Evolutionary conservation across 1,139 yeast genomes (phyloP), one percentile per base, ranked within the genome.

Genomic region (Candida sanyaensis): DNA sequence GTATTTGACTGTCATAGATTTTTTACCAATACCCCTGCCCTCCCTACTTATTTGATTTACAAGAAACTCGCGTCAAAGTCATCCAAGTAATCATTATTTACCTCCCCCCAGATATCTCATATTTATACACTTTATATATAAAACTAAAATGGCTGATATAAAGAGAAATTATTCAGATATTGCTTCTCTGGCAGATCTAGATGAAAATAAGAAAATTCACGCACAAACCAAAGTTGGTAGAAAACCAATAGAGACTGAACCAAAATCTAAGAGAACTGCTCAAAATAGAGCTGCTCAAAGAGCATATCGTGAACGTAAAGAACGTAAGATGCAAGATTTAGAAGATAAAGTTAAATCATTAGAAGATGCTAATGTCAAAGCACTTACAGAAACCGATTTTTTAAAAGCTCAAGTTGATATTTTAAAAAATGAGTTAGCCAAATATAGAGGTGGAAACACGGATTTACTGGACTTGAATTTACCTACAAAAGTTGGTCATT

Each of bases 241-340:
- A 53, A 90, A 88, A 70, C 91, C 88, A 0, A 73, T 86, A 48
- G 87, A 84, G 13, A 79, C 86, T 3, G 96, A 88, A 63, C 96
- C 97, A 4, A 80, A 80, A 61, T 83, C 84, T 59, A 92, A 90
- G 73, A 77, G 99, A 58, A 90, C 96, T 21, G 98, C 97, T 1
- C 99, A 93, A 69, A 93, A 93, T 66, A 78, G 99, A 61, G 97
- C 97, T 6, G 99, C 99, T 21, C 99, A 93, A 68, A 77, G 98
- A 49, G 98, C 98, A 8, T 93, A 91, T 67, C 77, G 99, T 52
- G 98, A 93, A 66, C 81, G 99, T 54, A 93, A 93, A 66, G 98
- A 93, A 65, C 78, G 78, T 48, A 90, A 88, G 61, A 80, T 93
- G 84, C 81, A 84, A 61, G 97, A 91, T 53, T 75, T 93, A 52